Conservation (phyloP, 1,284 basidiomycete genomes). For the Puccinia polysora region DNA sequence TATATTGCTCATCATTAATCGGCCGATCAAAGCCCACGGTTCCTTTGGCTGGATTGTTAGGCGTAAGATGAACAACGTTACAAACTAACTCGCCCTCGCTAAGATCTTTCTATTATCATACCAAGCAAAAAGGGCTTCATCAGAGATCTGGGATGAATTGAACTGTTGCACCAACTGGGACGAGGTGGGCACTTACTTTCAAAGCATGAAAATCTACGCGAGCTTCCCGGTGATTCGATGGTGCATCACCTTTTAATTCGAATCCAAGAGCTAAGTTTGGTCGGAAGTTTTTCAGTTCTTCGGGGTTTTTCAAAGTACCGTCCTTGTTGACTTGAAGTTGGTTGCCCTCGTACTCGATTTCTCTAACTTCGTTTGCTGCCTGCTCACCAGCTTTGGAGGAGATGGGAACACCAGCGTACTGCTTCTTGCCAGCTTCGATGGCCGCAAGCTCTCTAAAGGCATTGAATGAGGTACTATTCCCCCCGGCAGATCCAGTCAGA, state of each 20-base stretch:
- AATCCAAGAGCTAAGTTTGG: constrained; percentile 37
- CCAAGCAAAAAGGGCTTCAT: background rate
- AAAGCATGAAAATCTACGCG: constrained; percentile 26
- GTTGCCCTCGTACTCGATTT: constrained; percentile 38
- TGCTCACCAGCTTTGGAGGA: background rate
- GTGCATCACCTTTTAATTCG: constrained; percentile 33
- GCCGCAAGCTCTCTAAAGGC: constrained; percentile 35
- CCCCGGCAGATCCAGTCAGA: constrained; percentile 5
- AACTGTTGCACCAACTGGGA: background rate
- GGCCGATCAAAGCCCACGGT: constrained; percentile 17
- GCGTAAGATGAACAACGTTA: constrained; percentile 9
- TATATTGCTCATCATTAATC: constrained; percentile 25
- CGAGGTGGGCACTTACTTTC: constrained; percentile 24
- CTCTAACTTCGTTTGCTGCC: background rate
- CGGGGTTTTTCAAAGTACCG: constrained; percentile 30
- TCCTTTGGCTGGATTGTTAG: constrained; percentile 6
- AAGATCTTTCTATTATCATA: constrained; percentile 20
- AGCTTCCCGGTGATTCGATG: constrained; percentile 16
- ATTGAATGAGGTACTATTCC: constrained; percentile 33
- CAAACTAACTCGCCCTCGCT: constrained; percentile 32
- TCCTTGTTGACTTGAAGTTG: constrained; percentile 27
- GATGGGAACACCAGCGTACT: constrained; percentile 1
- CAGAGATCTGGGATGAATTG: background rate
- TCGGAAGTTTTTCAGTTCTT: constrained; percentile 34
- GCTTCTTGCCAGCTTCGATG: constrained; percentile 13